Percentiles rank a stretch among this genome's conserved stretches.
These are phyloP conservation scores for Pulveroboletus sp. DNA, from an alignment of 768 basidiomycete genomes.

Conservation along the genomic window DNA sequence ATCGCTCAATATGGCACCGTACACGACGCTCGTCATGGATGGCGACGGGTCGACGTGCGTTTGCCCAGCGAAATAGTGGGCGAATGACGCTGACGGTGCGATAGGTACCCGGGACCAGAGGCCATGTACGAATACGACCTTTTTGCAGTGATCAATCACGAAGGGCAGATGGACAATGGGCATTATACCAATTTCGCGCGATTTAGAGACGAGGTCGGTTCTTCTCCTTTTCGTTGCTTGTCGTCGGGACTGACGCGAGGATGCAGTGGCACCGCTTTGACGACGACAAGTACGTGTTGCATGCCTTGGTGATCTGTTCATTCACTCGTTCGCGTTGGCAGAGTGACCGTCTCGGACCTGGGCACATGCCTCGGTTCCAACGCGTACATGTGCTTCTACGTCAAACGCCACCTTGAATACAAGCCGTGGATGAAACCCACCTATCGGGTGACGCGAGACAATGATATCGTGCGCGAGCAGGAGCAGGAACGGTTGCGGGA, in stretches of 20 bases:
- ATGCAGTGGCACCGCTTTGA: slow-evolving; percentile 90
- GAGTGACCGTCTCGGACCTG: slow-evolving; percentile 71
- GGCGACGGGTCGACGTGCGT: slow-evolving; percentile 27
- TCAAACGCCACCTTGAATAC: slow-evolving; percentile 86
- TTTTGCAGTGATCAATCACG: slow-evolving; percentile 91
- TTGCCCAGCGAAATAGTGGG: not conserved
- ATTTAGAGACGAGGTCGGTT: slow-evolving; percentile 77
- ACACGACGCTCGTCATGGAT: slow-evolving; percentile 64
- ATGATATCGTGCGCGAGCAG: slow-evolving; percentile 60
- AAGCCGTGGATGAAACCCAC: slow-evolving; percentile 66
- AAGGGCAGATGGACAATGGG: slow-evolving; percentile 91
- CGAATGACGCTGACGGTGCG: not conserved
- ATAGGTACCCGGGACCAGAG: slow-evolving; percentile 53
- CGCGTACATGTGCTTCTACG: slow-evolving; percentile 96
- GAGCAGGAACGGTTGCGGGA: slow-evolving; percentile 52
- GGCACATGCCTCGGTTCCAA: slow-evolving; percentile 66
- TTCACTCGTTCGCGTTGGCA: slow-evolving; percentile 22
- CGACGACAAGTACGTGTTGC: slow-evolving; percentile 75
- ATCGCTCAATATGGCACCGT: slow-evolving; percentile 85
- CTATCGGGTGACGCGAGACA: slow-evolving; percentile 64
- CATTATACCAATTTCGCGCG: slow-evolving; percentile 91
- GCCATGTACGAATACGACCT: slow-evolving; percentile 87
- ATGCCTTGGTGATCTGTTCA: not conserved
- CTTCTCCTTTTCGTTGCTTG: not conserved
- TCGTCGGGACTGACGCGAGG: not conserved